Base-by-base conservation (phyloP, 257 asterid species). In the Capsicum pubescens region DNA sequence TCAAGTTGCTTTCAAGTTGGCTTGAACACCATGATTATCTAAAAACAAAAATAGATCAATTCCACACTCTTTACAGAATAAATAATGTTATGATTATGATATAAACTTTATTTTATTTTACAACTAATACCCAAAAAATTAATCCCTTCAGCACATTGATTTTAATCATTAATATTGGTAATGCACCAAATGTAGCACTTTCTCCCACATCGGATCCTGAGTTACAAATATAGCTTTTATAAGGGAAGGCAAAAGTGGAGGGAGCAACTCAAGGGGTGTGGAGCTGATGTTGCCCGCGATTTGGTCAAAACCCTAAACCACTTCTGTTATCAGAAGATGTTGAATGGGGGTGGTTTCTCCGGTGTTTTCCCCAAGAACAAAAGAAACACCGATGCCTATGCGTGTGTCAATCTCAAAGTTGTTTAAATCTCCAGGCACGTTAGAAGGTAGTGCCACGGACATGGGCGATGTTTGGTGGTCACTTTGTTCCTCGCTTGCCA, bases 281-380 rank as follows among this genome's bases (percentile, higher is more conserved):
- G 58, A 48, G 58, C 35, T 71, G 17, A 46, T 12, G 46, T 12
- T 46, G 17, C 58, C 9, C 79, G 1, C 35, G 9, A n/a, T 8
- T 69, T 2, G 1, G 2, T 0, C 0, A n/a, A 9, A 69, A 69
- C 55, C 55, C 55, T 69, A 7, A 69, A 42, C 32, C 55, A 0
- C 55, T 69, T 42, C 35, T 69, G 32, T 69, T 8, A 42, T 16
- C 56, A 69, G 55, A 42, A 42, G 78, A 9, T 9, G 7, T 64
- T 66, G 0, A 8, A 44, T 9, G 15, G 79, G 56, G 78, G 78
- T 69, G 32, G 55, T 69, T 69, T 39, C 6, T 19, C 55, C 32
- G 78, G 78, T 69, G 78, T 68, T 68, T 39, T 8, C 54, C 77
- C 54, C 77, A 39, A 21, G 36, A 39, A 69, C 7, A 39, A 69